These are phyloP conservation scores for Rutidosis leptorrhynchoides DNA, from an alignment of 129 eudicot species.

Conservation along the genomic window DNA sequence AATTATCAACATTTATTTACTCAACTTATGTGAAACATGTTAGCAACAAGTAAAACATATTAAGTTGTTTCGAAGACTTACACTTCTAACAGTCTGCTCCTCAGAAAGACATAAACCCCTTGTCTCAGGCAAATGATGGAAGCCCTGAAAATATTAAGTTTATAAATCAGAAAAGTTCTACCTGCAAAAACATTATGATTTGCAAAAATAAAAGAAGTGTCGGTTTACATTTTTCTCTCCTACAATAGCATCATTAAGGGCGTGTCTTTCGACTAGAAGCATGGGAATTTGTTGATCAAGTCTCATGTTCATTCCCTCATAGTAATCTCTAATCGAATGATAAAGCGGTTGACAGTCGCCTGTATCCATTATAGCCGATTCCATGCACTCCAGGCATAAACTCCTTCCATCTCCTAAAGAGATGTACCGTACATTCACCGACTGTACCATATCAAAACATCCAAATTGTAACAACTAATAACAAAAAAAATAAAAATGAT, in stretches of 20 bases:
- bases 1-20: not conserved
- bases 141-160: conserved; percentile 50
- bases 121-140: conserved; percentile 99
- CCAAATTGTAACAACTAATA: not conserved
- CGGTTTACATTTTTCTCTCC: conserved; percentile 81
- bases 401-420: conserved; percentile 94
- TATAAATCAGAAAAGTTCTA: conserved; percentile 22
- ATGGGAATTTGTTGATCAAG: conserved; percentile 91
- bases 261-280: conserved; percentile 97
- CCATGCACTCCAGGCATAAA: conserved; percentile 97
- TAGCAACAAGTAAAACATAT: conserved; percentile 5
- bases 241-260: conserved; percentile 93
- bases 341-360: conserved; percentile 98
- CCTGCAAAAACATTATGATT: conserved; percentile 11
- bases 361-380: conserved; percentile 95
- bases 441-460: conserved; percentile 38
- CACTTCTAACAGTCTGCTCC: conserved; percentile 90
- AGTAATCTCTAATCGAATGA: conserved; percentile 89
- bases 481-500: not conserved
- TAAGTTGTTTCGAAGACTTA: conserved; percentile 37
- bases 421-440: conserved; percentile 71
- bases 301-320: conserved; percentile 98
- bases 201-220: not conserved
- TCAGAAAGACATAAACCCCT: conserved; percentile 98
- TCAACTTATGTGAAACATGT: not conserved